phyloP scores from a whole-genome alignment of 371 early-diverging fungal species.

The Capillidium heterosporum region DNA sequence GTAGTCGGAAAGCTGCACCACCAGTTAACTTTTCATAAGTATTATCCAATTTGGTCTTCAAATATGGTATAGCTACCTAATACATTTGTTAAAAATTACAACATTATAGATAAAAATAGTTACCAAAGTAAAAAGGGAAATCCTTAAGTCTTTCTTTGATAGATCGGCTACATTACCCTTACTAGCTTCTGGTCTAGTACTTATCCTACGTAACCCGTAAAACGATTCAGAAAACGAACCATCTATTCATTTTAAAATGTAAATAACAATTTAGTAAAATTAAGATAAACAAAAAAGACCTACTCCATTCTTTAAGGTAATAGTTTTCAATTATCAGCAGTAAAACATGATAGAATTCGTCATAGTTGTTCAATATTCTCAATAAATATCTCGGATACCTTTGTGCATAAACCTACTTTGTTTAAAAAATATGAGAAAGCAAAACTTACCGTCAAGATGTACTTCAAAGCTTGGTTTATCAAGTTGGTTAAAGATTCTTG shows the following conservation, averaged over 20 bases:
- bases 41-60: slow-evolving; percentile 55
- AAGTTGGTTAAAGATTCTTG: too few relatives aligned
- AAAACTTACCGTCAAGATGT: too few relatives aligned
- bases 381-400: slow-evolving; percentile 69
- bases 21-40: slow-evolving; percentile 45
- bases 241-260: slow-evolving; percentile 16
- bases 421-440: too few relatives aligned
- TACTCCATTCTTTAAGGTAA: slow-evolving; percentile 63
- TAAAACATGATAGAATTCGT: slow-evolving; percentile 54
- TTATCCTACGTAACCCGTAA: slow-evolving; percentile 61
- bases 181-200: neutral
- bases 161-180: slow-evolving; percentile 7
- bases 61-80: slow-evolving; percentile 45
- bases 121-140: slow-evolving; percentile 24
- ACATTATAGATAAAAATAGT: neutral
- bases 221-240: slow-evolving; percentile 84
- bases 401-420: slow-evolving; percentile 78
- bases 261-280: neutral
- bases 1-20: slow-evolving; percentile 39
- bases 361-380: slow-evolving; percentile 52
- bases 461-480: too few relatives aligned
- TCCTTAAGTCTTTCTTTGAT: slow-evolving; percentile 25
- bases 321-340: slow-evolving; percentile 66
- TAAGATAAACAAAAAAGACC: neutral
- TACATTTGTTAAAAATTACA: neutral